Evolutionary conservation across 1,284 basidiomycete species (phyloP), one percentile per base, ranked within the genome.

Genomic region (Irpex rosettiformis): DNA sequence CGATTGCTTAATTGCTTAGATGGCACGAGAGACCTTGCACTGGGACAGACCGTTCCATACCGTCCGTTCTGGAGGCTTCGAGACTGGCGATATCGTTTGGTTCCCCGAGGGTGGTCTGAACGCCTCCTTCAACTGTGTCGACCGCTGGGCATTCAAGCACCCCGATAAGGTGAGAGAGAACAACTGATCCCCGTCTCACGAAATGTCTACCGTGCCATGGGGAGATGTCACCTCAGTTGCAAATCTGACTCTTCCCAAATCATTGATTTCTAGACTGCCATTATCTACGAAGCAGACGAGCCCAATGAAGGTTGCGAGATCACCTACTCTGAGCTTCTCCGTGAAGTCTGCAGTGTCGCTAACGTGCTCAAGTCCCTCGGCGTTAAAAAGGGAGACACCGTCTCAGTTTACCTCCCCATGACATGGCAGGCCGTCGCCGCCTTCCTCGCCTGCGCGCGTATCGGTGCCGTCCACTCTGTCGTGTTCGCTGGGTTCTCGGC

Each of bases 201-300:
- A 40, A 48, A 13, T 24, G n/a, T 30, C 28, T 8, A 11, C 16
- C n/a, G 37, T 43, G 49, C 24, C 11, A 16, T 28, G 47, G 8
- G 27, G 24, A 21, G 3, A 18, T 40, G 22, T 25, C 45, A n/a
- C 37, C 10, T 42, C 37, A n/a, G 37, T n/a, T 42, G 37, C 37
- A 10, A 42, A n/a, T n/a, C 37, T 42, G 37, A 42, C 37, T 42
- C 37, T 42, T n/a, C 37, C n/a, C n/a, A n/a, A n/a, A n/a, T 7
- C 8, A 40, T 8, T n/a, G 7, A 40, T 8, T n/a, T n/a, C 21
- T 61, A 84, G 90, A 86, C 89, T 24, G 96, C 96, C 52, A 97
- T 99, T 77, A 96, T 99, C 76, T 99, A 96, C 79, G 96, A 99
- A 75, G 96, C 94, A 3, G 97, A 99, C 69, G 96, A 98, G 75